Base-by-base conservation (phyloP, 768 basidiomycete species). In the Rhodocollybia butyracea region DNA sequence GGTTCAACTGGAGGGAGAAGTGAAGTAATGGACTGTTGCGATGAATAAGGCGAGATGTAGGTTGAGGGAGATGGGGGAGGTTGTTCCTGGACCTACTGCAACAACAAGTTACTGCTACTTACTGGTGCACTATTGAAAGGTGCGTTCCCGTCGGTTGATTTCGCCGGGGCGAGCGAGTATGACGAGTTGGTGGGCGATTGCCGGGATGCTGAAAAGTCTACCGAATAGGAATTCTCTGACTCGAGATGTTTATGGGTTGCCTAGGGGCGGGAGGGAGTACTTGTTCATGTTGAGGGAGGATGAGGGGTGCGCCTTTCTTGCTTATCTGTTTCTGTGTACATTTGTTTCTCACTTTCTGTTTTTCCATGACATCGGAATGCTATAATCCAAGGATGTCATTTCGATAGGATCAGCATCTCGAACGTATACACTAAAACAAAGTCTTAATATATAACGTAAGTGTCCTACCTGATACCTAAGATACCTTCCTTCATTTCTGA, bases 1-100 rank as follows among this genome's bases (percentile, higher is more conserved):
- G 94, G 65, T 94, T 94, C 66, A 91, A 91, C 60, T 98, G 95
- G 95, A 89, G 85, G 46, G 94, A 95, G 0, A 77, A 84, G 55
- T 94, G 92, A n/a, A n/a, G 5, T 93, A 96, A 7, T 71, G 98
- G 36, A 81, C 77, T 15, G 95, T 94, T 2, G 89, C 90, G 0
- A 67, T 85, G 55, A 92, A 95, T 59, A 67, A 73, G 0, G 93
- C 95, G 2, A 66, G 64, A 36, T 97, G 84, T 68, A 79, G 80
- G 62, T 71, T 93, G 24, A 60, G 73, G 29, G 74, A 74, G 5
- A 64, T 81, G 70, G 89, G 88, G 59, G n/a, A 76, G 56, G 6
- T 48, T 22, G 46, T 57, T 13, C 38, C 46, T 52, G 57, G 11
- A 12, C 32, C 27, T 34, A 8, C n/a, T n/a, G n/a, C n/a, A n/a